These are phyloP conservation scores for Parietichytrium sp. DNA, from an alignment of 108 stramenopile genomes.

Conservation along the genomic window DNA sequence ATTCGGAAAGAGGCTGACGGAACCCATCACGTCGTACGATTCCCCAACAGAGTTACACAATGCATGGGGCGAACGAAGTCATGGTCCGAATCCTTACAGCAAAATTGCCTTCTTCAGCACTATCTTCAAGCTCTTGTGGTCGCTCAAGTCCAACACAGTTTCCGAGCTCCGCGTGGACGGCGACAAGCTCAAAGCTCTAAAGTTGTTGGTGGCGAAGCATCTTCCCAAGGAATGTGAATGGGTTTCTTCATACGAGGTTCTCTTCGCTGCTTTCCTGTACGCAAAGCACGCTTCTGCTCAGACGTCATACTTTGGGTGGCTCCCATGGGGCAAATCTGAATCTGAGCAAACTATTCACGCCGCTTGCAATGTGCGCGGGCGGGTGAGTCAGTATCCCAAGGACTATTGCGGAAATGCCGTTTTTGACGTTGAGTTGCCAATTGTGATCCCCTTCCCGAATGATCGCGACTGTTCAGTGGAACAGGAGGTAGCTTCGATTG, in stretches of 20 bases:
- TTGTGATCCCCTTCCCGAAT: too few species aligned
- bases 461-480: too few species aligned
- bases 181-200: not conserved
- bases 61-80: not conserved
- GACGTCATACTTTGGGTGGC: too few species aligned
- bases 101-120: not conserved
- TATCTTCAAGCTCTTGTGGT: not conserved
- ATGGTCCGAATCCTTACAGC: not conserved
- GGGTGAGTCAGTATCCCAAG: not conserved
- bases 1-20: too few species aligned
- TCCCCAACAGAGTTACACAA: not conserved
- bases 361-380: not conserved
- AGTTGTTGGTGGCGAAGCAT: not conserved
- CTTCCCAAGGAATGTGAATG: not conserved
- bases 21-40: too few species aligned
- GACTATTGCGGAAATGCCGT: constrained; percentile 14
- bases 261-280: not conserved
- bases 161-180: not conserved
- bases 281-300: not conserved
- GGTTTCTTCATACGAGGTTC: constrained; percentile 1
- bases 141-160: not conserved
- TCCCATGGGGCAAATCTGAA: not conserved
- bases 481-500: not conserved
- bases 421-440: not conserved
- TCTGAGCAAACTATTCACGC: not conserved